Conservation (phyloP, 2,329 filamentous ascomycete genomes). For the Ophiosphaerella herpotricha region DNA sequence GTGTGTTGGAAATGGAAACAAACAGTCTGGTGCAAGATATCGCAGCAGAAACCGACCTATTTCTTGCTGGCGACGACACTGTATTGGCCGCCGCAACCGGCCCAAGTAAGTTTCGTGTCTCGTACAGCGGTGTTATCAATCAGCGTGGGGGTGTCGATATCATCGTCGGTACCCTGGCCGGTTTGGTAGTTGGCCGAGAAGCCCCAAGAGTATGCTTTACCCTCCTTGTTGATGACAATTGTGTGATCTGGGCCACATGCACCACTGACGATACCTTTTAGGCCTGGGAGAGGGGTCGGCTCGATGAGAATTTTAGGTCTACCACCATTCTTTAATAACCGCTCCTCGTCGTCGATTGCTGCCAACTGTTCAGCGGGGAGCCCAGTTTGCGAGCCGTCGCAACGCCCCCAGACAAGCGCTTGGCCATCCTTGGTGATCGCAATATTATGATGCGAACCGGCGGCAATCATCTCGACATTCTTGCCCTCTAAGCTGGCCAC, state of each 20-base stretch:
- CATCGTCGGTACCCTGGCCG: slow-evolving; percentile 76
- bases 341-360: slow-evolving; percentile 45
- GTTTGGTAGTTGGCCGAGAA: slow-evolving; percentile 83
- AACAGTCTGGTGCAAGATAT: slow-evolving; percentile 8
- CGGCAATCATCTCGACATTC: slow-evolving; percentile 70
- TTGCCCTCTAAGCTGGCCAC: slow-evolving; percentile 67
- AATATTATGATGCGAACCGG: slow-evolving; percentile 76
- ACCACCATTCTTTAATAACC: slow-evolving; percentile 58
- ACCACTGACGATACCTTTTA: slow-evolving; percentile 60
- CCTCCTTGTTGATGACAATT: slow-evolving; percentile 70
- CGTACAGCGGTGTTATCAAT: slow-evolving; percentile 85
- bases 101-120: slow-evolving; percentile 73
- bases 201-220: slow-evolving; percentile 77
- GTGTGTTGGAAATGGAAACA: slow-evolving; percentile 12
- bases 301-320: slow-evolving; percentile 72
- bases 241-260: slow-evolving; percentile 73
- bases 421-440: slow-evolving; percentile 59
- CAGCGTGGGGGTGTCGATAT: slow-evolving; percentile 74
- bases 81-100: slow-evolving; percentile 88
- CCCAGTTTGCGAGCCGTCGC: slow-evolving; percentile 62
- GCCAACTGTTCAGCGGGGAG: slow-evolving; percentile 41
- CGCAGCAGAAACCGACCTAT: slow-evolving; percentile 8
- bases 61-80: slow-evolving; percentile 60
- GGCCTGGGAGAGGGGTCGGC: slow-evolving; percentile 66
- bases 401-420: slow-evolving; percentile 64